Conservation (phyloP, 495 filamentous ascomycete genomes). For the Penicillium longicatenatum region DNA sequence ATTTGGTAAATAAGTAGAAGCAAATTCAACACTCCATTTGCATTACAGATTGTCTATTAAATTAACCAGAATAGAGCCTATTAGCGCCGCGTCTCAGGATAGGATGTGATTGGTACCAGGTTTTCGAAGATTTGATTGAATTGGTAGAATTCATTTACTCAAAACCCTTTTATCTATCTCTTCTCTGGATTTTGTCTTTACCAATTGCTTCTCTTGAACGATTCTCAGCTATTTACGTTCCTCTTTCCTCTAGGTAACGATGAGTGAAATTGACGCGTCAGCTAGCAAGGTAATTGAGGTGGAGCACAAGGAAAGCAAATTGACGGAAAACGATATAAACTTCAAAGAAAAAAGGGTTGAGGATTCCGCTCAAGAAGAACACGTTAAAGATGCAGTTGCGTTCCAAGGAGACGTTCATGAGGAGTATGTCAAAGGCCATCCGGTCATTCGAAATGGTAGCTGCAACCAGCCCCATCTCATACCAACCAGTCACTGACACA, state of each 20-base stretch:
- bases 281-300: neutral
- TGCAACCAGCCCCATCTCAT: neutral
- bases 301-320: neutral
- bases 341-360: neutral
- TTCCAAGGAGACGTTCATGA: conserved; percentile 5
- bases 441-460: conserved; percentile 32
- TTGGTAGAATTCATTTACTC: neutral
- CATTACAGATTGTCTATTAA: neutral
- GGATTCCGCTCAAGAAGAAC: no score
- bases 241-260: neutral
- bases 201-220: neutral
- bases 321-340: neutral
- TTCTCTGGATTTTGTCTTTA: neutral
- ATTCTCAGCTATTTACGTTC: neutral
- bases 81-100: neutral
- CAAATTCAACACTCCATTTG: neutral
- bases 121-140: neutral
- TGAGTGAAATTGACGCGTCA: neutral
- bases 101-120: neutral
- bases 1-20: neutral
- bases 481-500: neutral
- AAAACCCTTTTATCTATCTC: neutral
- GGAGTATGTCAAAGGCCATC: conserved; percentile 39
- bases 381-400: neutral
- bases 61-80: neutral